These are phyloP conservation scores for Neoascochyta sp. DNA, from an alignment of 2,329 filamentous ascomycete species.

Conservation along the genomic window DNA sequence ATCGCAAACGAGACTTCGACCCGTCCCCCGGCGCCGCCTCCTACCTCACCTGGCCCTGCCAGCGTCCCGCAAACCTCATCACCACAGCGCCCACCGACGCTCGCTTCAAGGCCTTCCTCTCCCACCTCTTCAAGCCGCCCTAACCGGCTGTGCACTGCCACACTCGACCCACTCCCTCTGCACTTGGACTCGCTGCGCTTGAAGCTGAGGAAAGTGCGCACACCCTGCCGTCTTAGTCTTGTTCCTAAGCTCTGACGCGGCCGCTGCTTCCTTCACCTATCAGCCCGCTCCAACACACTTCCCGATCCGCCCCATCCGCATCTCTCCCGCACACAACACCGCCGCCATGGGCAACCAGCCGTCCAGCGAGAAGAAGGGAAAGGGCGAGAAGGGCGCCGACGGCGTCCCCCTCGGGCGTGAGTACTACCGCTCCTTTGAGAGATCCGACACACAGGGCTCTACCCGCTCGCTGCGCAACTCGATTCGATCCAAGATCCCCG, in stretches of 20 bases:
- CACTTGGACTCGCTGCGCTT: slow-evolving; percentile 16
- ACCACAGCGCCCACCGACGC: slow-evolving; percentile 43
- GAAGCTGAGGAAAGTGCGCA: slow-evolving; percentile 14
- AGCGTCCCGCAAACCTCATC: slow-evolving; percentile 33
- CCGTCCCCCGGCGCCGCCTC: slow-evolving; percentile 33
- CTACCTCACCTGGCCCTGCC: slow-evolving; percentile 24
- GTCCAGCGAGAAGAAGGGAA: slow-evolving; percentile 56
- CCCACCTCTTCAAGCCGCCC: slow-evolving; percentile 45
- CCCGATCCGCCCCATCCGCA: slow-evolving; percentile 7
- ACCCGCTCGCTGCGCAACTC: slow-evolving; percentile 77
- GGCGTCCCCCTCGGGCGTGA: slow-evolving; percentile 66
- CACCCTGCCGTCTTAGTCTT: slow-evolving; percentile 13
- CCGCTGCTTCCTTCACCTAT: slow-evolving; percentile 14
- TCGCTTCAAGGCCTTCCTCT: slow-evolving; percentile 45
- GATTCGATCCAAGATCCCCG: slow-evolving; percentile 85
- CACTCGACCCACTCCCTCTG: slow-evolving; percentile 4
- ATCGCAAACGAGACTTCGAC: slow-evolving; percentile 35
- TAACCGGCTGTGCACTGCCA: slow-evolving; percentile 28
- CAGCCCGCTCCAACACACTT: slow-evolving; percentile 1
- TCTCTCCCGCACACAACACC: slow-evolving; percentile 8
- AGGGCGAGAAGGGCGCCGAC: slow-evolving; percentile 45
- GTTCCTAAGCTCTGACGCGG: slow-evolving; percentile 11
- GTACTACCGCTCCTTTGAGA: slow-evolving; percentile 80
- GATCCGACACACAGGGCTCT: slow-evolving; percentile 90
- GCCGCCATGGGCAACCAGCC: slow-evolving; percentile 72